phyloP scores from a whole-genome alignment of 2,329 filamentous ascomycete species.

The Leptosphaerulina australis region DNA sequence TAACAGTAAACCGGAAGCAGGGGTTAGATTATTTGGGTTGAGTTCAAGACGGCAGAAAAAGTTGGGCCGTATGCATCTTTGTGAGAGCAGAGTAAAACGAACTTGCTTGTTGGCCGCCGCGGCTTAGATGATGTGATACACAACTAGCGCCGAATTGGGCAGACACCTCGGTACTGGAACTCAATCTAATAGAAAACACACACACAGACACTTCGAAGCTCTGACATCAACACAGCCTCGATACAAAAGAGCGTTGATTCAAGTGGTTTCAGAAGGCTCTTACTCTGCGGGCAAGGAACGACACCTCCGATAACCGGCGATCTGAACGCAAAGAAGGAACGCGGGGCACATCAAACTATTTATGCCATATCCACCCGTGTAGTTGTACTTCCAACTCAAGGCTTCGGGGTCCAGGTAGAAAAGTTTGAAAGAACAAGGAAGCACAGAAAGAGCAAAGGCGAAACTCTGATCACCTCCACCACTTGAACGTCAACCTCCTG shows the following conservation, averaged over 20 bases:
- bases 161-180: conserved; percentile 3
- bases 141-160: conserved; percentile 6
- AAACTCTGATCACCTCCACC: not conserved
- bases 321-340: not conserved
- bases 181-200: conserved; percentile 1
- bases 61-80: too few relatives aligned
- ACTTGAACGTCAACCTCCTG: not conserved
- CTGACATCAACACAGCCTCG: not conserved
- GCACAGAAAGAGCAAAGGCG: not conserved
- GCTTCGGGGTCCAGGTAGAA: too few relatives aligned
- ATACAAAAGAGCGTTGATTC: too few relatives aligned
- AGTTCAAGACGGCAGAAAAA: too few relatives aligned
- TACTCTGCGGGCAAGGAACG: not conserved
- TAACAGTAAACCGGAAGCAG: too few relatives aligned
- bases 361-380: not conserved
- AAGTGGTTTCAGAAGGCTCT: too few relatives aligned
- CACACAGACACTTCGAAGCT: not conserved
- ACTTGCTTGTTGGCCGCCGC: too few relatives aligned
- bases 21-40: too few relatives aligned
- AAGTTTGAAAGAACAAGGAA: too few relatives aligned
- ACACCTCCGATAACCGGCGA: not conserved
- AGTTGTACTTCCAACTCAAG: too few relatives aligned
- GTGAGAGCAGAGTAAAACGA: too few relatives aligned
- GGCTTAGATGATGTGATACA: conserved; percentile 5
- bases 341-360: conserved; percentile 1